Conservation (phyloP, 1,284 basidiomycete genomes). For the Microbotryum violaceum region DNA sequence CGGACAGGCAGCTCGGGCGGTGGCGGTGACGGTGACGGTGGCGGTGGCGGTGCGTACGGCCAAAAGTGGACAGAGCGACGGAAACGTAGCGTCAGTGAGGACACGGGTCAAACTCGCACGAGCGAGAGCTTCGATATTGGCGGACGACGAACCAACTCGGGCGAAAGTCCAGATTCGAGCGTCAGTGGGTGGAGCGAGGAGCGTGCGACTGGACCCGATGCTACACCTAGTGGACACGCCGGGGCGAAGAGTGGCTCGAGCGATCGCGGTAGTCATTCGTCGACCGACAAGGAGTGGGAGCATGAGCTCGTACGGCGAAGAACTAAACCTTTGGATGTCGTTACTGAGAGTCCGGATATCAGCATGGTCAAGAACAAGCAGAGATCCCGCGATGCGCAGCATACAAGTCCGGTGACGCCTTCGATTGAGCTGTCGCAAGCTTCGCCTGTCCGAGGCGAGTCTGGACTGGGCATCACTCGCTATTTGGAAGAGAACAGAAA, state of each 20-base stretch:
- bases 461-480: no score
- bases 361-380: no score
- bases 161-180: constrained; percentile 20
- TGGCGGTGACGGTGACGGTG: no score
- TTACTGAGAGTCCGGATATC: no score
- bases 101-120: constrained; percentile 2
- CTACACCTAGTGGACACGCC: not conserved
- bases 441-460: no score
- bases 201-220: not conserved
- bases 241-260: not conserved
- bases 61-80: not conserved
- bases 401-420: no score
- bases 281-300: constrained; percentile 20
- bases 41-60: not conserved
- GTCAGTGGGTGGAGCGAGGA: constrained; percentile 15
- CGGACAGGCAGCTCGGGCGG: not conserved
- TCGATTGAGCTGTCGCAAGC: no score
- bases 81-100: constrained; percentile 8
- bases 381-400: no score
- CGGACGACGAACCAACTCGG: not conserved
- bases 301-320: not conserved
- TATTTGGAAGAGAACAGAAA: no score
- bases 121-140: constrained; percentile 2
- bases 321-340: no score
- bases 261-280: constrained; percentile 1